Conservation (phyloP, 495 filamentous ascomycete genomes). For the Xylaria intraflava region DNA sequence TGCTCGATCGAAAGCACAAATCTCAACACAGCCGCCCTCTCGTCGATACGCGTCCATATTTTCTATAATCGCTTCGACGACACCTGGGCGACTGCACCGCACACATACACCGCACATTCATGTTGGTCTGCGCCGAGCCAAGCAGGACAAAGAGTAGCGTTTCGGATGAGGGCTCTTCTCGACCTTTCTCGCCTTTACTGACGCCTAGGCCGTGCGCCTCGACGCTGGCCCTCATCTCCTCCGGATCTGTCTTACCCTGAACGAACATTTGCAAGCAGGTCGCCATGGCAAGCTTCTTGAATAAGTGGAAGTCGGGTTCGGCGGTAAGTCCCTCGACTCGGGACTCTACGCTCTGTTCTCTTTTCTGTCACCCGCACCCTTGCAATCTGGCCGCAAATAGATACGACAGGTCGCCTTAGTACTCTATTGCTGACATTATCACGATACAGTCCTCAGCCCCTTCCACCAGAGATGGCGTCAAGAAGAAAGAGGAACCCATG, state of each 20-base stretch:
- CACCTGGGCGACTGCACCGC: slow-evolving; percentile 4
- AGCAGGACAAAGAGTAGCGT: slow-evolving; percentile 4
- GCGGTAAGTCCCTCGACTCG: slow-evolving; percentile 17
- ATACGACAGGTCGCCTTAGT: background rate
- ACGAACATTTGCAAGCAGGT: slow-evolving; percentile 4
- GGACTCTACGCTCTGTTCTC: background rate
- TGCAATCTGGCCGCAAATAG: background rate
- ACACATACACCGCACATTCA: background rate
- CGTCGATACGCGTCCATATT: background rate
- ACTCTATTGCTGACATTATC: slow-evolving; percentile 13
- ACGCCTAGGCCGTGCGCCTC: slow-evolving; percentile 19
- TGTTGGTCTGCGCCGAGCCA: slow-evolving; percentile 1
- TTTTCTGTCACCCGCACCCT: background rate
- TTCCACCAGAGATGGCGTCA: slow-evolving; percentile 34
- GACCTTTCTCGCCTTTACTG: slow-evolving; percentile 12
- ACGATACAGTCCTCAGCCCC: slow-evolving; percentile 30
- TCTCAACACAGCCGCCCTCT: background rate
- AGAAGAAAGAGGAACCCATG: slow-evolving; percentile 66
- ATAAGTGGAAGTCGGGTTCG: slow-evolving; percentile 36
- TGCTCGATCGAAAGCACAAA: background rate
- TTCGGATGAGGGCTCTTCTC: slow-evolving; percentile 24
- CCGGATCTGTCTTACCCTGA: background rate
- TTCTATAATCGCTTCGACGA: background rate
- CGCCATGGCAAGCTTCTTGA: slow-evolving; percentile 41
- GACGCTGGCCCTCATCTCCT: slow-evolving; percentile 20